Evolutionary conservation across 805 yeast genomes (phyloP), one percentile per base, ranked within the genome.

Genomic region (Suhomyces prunicola): DNA sequence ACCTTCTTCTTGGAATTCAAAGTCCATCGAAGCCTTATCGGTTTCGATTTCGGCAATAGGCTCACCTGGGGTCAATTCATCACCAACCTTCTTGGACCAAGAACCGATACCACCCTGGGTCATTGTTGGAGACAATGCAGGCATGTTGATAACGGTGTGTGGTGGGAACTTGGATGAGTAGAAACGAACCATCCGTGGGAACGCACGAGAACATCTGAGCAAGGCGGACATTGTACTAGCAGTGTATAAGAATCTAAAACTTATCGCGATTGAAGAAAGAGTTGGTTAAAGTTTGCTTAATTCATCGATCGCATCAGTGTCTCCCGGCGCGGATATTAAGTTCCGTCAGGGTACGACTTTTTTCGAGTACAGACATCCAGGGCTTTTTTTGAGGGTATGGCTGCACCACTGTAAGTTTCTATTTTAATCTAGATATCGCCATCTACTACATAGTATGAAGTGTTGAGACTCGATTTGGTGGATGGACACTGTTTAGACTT

Each of bases 111-210:
- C 87, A 69, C 99, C 99, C 68, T 89, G 93, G 56, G 97, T 88
- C 99, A 94, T 94, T 51, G 99, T 94, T 60, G 99, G 99, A n/a
- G 98, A 93, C 65, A 94, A 79, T 8, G 99, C 99, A 47, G 99
- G 99, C 99, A 94, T 94, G 70, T 86, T 87, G 64, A 94, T 90
- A 66, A 94, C 85, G 55, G 88, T 84, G 74, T 94, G 97, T 19
- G 84, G 72, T 35, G 97, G 97, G 74, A 83, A 89, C 60, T 75
- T 73, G 29, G 78, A 71, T 24, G 78, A 66, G 64, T 75, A 75
- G 54, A 71, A 69, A 62, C 80, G 66, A 33, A 73, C 72, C 63
- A 69, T 64, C 57, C 66, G 70, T 47, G 49, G 49, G 26, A 47
- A 36, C 44, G 69, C 62, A 62, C 72, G 68, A 53, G 71, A 61